Base-by-base conservation (phyloP, 2,329 filamentous ascomycete species). In the Meredithiella fracta region DNA sequence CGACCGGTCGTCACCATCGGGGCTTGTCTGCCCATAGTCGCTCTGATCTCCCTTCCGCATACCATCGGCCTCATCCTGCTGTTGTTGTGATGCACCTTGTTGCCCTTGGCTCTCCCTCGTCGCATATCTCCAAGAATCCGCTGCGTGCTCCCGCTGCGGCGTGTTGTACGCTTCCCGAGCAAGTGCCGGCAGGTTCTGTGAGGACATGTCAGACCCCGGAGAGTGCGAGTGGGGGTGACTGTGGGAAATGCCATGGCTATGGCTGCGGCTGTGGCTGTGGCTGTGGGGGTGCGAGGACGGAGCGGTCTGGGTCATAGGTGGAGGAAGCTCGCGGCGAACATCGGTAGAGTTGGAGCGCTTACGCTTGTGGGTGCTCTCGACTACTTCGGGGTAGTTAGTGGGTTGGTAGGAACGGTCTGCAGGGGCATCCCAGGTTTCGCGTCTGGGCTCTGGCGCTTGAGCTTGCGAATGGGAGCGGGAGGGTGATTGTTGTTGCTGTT, bases 271-370 rank as follows among this genome's bases (percentile, higher is more conserved):
- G 20, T 22, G 2, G 15, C 11, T 9, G 20, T 17, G 31, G 50
- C 31, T 34, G 17, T 26, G 52, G 2, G 51, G 34, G 20, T 57
- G 51, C 3, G 55, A 50, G 6, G 58, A 52, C 34, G 40, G 55
- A 17, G 51, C 23, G 2, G 6, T 34, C 23, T 54, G 52, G 4
- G 38, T 17, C 20, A 69, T 66, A 6, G 61, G 57, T 5, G 62
- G 50, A 20, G 50, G 59, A 26, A 58, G 60, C 22, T 74, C 71
- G 61, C 69, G 68, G 61, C 69, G 68, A 55, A 68, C 65, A 56
- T 82, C 82, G 38, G 72, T 66, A 4, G 83, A 86, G 49, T 73
- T 70, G 5, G 85, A 87, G 59, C 85, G 78, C 67, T 88, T 91
- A 63, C 80, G 78, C 67, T 83, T 84, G 62, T 79, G 74, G 17